A percentile compares a stretch with the other conserved stretches of the same genome.
phyloP scores from a whole-genome alignment of 306 rosid genomes.

The Cucurbita moschata region DNA sequence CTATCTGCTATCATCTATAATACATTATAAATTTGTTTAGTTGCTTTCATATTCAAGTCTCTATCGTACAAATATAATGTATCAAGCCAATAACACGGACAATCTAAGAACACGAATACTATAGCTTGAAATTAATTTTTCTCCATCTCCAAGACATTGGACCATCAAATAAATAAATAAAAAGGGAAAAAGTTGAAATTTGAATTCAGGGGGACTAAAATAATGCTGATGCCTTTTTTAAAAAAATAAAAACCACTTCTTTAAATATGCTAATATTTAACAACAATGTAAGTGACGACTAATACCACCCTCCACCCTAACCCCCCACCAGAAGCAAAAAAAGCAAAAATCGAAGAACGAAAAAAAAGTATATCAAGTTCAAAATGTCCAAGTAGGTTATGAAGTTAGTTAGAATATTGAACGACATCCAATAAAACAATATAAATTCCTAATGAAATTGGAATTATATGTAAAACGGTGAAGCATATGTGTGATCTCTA shows the following conservation, averaged over 20 bases:
- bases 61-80: not conserved
- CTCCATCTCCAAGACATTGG: not conserved
- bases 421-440: too few relatives aligned
- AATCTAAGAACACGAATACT: not conserved
- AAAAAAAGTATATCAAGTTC: not conserved
- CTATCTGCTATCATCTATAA: not conserved
- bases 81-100: not conserved
- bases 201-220: not conserved
- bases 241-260: not conserved
- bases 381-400: not conserved
- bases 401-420: not conserved
- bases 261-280: not conserved
- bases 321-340: not conserved
- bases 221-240: not conserved
- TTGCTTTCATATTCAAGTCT: not conserved
- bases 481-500: not conserved
- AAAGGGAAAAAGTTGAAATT: not conserved
- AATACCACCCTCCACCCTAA: not conserved
- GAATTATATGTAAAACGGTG: not conserved
- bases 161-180: not conserved
- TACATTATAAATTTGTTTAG: not conserved
- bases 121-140: not conserved
- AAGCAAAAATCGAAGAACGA: not conserved
- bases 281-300: not conserved
- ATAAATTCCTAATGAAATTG: not conserved